Evolutionary conservation across 139 green algal genomes (phyloP).

Genomic region (Tetraselmis chui): DNA sequence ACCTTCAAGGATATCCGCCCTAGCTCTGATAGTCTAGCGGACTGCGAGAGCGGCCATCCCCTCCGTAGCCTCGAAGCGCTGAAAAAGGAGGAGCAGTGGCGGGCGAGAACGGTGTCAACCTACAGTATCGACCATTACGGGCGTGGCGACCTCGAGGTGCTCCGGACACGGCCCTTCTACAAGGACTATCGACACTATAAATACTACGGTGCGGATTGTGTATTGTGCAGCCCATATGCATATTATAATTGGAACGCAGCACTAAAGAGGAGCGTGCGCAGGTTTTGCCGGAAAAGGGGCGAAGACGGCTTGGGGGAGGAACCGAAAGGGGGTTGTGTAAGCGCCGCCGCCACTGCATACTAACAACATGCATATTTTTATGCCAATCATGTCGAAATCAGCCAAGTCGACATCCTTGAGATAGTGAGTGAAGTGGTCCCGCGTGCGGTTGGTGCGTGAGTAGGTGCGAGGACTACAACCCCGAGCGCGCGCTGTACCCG

Average conservation of each 20-base stretch:
- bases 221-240: no score
- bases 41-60: not conserved
- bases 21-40: not conserved
- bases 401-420: no score
- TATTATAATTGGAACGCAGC: no score
- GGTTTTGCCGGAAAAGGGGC: not conserved
- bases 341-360: no score
- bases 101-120: not conserved
- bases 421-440: no score
- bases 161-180: not conserved
- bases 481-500: not conserved
- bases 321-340: not conserved
- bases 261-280: no score
- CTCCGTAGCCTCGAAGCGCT: not conserved
- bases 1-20: not conserved
- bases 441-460: no score
- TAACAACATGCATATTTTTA: no score
- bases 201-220: not conserved
- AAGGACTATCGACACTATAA: not conserved
- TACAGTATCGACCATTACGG: not conserved
- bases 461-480: not conserved
- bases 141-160: not conserved
- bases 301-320: not conserved
- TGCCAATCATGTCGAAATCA: no score
- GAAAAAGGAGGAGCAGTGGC: not conserved